phyloP scores from a whole-genome alignment of 2,329 filamentous ascomycete genomes.

The Xylariaceae sp. region DNA sequence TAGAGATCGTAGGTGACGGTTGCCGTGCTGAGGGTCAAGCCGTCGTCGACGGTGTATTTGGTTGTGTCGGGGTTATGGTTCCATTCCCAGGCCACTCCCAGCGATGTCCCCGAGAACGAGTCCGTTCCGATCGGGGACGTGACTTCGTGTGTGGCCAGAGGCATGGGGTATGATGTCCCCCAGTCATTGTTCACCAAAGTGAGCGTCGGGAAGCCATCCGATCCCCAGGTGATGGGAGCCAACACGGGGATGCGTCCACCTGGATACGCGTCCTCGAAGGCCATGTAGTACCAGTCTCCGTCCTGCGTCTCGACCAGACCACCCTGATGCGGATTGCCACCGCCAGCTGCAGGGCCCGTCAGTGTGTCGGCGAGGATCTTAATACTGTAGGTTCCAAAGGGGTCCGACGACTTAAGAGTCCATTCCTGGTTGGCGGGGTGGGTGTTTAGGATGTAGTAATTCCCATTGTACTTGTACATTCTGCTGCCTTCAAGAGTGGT shows the following conservation, averaged over 20 bases:
- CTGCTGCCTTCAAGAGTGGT: conserved; percentile 26
- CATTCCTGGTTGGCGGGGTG: conserved; percentile 40
- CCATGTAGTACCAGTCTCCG: conserved; percentile 56
- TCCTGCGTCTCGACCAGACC: conserved; percentile 47
- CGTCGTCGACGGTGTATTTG: conserved; percentile 39
- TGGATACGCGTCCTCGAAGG: conserved; percentile 52
- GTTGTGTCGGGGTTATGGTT: conserved; percentile 55
- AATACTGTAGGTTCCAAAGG: conserved; percentile 49
- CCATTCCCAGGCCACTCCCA: conserved; percentile 53
- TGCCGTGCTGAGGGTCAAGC: conserved; percentile 43
- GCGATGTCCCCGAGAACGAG: conserved; percentile 35
- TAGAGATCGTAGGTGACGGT: conserved; percentile 49
- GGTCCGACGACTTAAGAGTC: conserved; percentile 44
- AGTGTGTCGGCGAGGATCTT: conserved; percentile 40
- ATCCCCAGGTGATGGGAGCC: conserved; percentile 48
- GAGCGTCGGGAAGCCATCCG: conserved; percentile 47
- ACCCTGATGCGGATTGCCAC: conserved; percentile 50
- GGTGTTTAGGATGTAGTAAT: conserved; percentile 52
- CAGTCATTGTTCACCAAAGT: conserved; percentile 40
- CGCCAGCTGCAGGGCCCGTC: conserved; percentile 31
- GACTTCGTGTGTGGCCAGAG: conserved; percentile 26
- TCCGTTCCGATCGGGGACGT: conserved; percentile 36
- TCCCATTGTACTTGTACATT: conserved; percentile 53
- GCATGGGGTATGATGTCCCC: conserved; percentile 40
- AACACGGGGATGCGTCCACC: conserved; percentile 53